Base-by-base conservation (phyloP, 805 yeast genomes). In the Saccharomyces paradoxus region DNA sequence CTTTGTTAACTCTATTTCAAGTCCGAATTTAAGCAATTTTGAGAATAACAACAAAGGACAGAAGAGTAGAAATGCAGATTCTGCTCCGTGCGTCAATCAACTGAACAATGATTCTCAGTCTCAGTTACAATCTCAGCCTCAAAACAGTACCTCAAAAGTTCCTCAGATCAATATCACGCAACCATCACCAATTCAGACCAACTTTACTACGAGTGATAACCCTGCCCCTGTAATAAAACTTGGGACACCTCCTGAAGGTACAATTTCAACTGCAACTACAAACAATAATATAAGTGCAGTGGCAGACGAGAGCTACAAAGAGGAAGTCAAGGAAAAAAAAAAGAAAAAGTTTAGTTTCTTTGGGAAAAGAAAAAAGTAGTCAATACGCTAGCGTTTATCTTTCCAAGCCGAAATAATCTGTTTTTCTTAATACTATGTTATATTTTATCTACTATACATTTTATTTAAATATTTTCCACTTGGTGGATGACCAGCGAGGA, bases 291-390 rank as follows among this genome's bases (percentile, higher is more conserved):
- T 17, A 37, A 37, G 24, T 17, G 13, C 22, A 37, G 6, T 37
- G 44, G 37, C 21, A 44, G 55, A 50, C 21, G 46, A 48, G 9
- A 17, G 50, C 21, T 12, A 8, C 26, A 48, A 53, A 4, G 58
- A 47, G 17, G 54, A 54, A 48, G 59, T 58, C 22, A 61, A 65
- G 55, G 58, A 58, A n/a, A 64, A 67, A 55, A 64, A 50, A 37
- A 58, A 65, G 58, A 65, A 65, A 55, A 64, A 61, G 49, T 66
- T 66, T 51, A 65, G 68, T 17, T 55, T 66, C 13, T 64, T 67
- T 49, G 53, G 54, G 7, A 64, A 62, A 50, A 67, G 65, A 56
- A 58, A 60, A 57, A 63, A 63, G 57, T 54, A 21, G 17, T 12
- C 13, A 37, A 37, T 17, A 17, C 13, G 24, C 22, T 17, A 37